These are phyloP conservation scores for Hortiboletus campestris DNA, from an alignment of 768 basidiomycete genomes.

Conservation along the genomic window DNA sequence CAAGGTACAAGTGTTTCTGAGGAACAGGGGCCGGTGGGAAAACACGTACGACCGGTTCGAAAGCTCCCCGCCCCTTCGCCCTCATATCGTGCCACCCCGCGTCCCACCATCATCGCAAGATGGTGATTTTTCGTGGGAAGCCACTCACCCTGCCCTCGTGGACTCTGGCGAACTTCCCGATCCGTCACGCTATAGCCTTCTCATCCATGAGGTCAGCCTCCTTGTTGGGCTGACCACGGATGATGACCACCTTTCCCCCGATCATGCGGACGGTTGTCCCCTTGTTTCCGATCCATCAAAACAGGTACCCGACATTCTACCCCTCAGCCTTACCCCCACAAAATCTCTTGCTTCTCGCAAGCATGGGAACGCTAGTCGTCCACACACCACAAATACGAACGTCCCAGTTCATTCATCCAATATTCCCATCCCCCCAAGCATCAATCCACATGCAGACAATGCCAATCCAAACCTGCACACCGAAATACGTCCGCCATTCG, in stretches of 20 bases:
- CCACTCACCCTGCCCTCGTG: neutral
- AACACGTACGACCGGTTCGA: constrained; percentile 5
- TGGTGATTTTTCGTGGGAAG: constrained; percentile 17
- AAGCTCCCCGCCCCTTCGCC: constrained; percentile 6
- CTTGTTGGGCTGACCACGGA: constrained; percentile 31
- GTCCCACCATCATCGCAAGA: neutral
- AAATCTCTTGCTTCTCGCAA: constrained; percentile 19
- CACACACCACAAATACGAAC: neutral
- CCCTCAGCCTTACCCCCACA: constrained; percentile 18
- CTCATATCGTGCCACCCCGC: neutral
- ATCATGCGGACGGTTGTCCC: neutral
- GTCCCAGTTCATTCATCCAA: neutral
- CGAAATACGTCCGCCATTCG: neutral
- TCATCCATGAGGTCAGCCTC: constrained; percentile 32
- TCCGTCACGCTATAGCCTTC: constrained; percentile 24
- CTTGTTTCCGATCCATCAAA: neutral
- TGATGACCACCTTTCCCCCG: constrained; percentile 5
- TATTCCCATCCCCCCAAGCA: neutral
- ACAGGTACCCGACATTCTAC: constrained; percentile 12
- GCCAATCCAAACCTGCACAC: neutral
- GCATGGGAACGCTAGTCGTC: neutral
- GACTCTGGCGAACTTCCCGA: constrained; percentile 6
- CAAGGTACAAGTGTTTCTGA: constrained; percentile 16
- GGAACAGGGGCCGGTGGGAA: constrained; percentile 12
- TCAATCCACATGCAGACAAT: neutral